Conservation (phyloP, 1,284 basidiomycete species). For the Tylopilus sp. region DNA sequence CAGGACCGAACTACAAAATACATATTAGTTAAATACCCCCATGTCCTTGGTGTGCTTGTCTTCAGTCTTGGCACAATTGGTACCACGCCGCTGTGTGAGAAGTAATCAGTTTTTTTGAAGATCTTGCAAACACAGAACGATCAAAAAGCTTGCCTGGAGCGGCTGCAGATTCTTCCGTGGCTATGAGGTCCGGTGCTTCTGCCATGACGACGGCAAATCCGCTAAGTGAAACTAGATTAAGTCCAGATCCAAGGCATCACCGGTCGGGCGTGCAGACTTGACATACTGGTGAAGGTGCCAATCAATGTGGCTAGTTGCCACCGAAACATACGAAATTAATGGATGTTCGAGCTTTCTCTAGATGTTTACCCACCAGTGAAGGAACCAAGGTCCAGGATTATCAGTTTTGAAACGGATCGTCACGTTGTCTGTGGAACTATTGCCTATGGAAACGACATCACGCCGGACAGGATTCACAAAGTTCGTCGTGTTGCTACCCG, state of each 20-base stretch:
- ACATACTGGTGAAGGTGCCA: slow-evolving; percentile 51
- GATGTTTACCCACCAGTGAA: slow-evolving; percentile 10
- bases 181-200: neutral
- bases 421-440: neutral
- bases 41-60: neutral
- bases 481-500: neutral
- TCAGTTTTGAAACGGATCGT: neutral
- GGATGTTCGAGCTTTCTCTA: too few species aligned
- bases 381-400: neutral
- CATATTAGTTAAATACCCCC: too few species aligned
- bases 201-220: slow-evolving; percentile 14
- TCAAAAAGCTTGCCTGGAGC: neutral
- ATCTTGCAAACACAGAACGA: too few species aligned
- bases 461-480: neutral
- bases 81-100: neutral
- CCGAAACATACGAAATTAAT: too few species aligned
- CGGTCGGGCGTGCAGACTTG: too few species aligned
- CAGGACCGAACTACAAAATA: too few species aligned
- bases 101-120: neutral
- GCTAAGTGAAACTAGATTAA: neutral
- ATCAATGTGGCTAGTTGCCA: slow-evolving; percentile 47
- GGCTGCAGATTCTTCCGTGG: neutral
- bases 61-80: neutral
- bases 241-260: too few species aligned
- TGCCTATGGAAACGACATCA: neutral